Evolutionary conservation across 176 grass and related monocot species (phyloP).

Genomic region (Bonia amplexicaulis): DNA sequence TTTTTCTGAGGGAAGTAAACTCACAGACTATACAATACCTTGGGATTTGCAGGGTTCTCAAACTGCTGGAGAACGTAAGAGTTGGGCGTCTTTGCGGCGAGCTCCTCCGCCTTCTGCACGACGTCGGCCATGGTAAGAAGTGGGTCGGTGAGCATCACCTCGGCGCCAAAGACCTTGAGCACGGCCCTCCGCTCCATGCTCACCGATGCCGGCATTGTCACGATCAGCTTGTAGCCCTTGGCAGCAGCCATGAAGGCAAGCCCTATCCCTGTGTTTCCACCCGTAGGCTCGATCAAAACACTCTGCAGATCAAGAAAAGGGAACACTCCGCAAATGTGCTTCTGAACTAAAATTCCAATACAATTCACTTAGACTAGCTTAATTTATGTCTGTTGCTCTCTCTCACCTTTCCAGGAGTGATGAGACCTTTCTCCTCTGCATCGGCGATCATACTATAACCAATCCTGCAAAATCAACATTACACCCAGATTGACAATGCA

Average conservation of each 20-base stretch:
- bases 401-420: slow-evolving; percentile 48
- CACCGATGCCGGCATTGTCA: slow-evolving; percentile 78
- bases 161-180: slow-evolving; percentile 55
- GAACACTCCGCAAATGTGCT: background rate
- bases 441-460: slow-evolving; percentile 77
- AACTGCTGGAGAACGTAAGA: slow-evolving; percentile 75
- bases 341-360: no score
- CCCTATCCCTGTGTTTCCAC: slow-evolving; percentile 73
- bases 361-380: no score
- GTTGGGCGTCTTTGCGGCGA: slow-evolving; percentile 46
- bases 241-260: slow-evolving; percentile 65
- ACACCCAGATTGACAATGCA: no score
- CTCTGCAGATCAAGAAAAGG: slow-evolving; percentile 20
- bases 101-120: slow-evolving; percentile 54
- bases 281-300: slow-evolving; percentile 71
- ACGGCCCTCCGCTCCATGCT: slow-evolving; percentile 55
- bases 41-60: slow-evolving; percentile 64
- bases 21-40: background rate
- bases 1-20: no score
- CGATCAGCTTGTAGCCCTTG: slow-evolving; percentile 56
- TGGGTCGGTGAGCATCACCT: slow-evolving; percentile 63
- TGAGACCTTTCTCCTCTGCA: slow-evolving; percentile 61
- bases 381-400: no score
- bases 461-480: no score
- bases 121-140: slow-evolving; percentile 47